These are phyloP conservation scores for Calonectria ilicicola DNA, from an alignment of 2,329 filamentous ascomycete species.

Conservation along the genomic window DNA sequence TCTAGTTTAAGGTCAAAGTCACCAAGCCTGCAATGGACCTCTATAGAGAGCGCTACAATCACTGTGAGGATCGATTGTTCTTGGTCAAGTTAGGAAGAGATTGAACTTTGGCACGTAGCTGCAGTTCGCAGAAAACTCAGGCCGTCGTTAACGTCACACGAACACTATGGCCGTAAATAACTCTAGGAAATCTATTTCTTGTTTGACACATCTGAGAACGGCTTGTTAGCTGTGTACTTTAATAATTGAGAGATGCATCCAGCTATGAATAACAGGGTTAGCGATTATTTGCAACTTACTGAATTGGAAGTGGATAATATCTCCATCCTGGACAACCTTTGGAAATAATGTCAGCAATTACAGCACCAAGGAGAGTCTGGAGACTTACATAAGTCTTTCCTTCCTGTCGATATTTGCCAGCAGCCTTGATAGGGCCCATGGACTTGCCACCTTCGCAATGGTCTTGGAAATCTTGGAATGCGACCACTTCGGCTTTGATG, in stretches of 20 bases:
- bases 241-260: neutral
- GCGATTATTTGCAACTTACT: slow-evolving; percentile 47
- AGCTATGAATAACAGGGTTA: neutral
- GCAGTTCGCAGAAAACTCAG: too few relatives aligned
- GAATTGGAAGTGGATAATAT: slow-evolving; percentile 59
- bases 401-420: slow-evolving; percentile 58
- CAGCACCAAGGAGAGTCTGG: neutral
- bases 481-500: slow-evolving; percentile 59
- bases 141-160: too few relatives aligned
- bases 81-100: too few relatives aligned
- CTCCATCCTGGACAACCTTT: slow-evolving; percentile 55
- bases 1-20: too few relatives aligned
- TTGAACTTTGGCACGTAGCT: too few relatives aligned
- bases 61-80: too few relatives aligned
- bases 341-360: slow-evolving; percentile 34
- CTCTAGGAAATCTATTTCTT: slow-evolving; percentile 32
- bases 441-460: slow-evolving; percentile 57
- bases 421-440: slow-evolving; percentile 59
- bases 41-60: too few relatives aligned
- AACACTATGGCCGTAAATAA: too few relatives aligned
- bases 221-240: slow-evolving; percentile 16
- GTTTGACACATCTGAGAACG: slow-evolving; percentile 33
- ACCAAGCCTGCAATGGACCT: too few relatives aligned
- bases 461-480: slow-evolving; percentile 58
- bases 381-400: slow-evolving; percentile 55